Evolutionary conservation across 768 basidiomycete species (phyloP).

Genomic region (Rhodotorula graminis): DNA sequence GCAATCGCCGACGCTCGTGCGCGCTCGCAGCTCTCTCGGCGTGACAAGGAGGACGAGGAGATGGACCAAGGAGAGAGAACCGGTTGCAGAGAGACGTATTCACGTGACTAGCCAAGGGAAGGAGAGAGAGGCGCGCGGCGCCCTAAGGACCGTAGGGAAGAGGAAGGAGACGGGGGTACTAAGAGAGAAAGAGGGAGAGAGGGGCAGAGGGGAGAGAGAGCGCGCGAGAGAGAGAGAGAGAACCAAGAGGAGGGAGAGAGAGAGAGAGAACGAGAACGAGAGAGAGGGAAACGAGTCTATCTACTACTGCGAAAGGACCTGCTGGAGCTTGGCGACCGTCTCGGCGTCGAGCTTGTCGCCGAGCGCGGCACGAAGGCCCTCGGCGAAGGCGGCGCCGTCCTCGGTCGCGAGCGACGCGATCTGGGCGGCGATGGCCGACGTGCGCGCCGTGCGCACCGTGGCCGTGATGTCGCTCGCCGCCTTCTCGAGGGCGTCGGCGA

Average conservation of each 20-base stretch:
- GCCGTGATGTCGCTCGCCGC: constrained; percentile 28
- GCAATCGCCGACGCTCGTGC: no score
- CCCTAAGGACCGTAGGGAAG: no score
- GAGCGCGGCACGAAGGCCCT: constrained; percentile 41
- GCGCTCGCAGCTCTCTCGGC: no score
- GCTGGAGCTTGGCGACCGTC: background rate
- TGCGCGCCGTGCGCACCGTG: constrained; percentile 38
- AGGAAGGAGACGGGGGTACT: no score
- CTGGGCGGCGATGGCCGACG: constrained; percentile 39
- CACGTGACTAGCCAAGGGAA: no score
- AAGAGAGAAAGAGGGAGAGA: background rate
- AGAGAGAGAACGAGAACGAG: background rate
- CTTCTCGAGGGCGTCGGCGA: constrained; percentile 44
- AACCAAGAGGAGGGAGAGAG: no score
- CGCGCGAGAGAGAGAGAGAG: no score
- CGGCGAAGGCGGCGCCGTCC: constrained; percentile 44
- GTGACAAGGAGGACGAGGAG: no score
- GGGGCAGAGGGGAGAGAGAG: background rate
- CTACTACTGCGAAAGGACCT: background rate
- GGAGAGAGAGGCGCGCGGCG: no score
- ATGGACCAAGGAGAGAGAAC: no score
- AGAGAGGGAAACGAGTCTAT: background rate
- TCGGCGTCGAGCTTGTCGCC: constrained; percentile 22
- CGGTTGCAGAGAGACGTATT: no score
- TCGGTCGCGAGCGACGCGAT: constrained; percentile 42